Conservation (phyloP, 2,329 filamentous ascomycete species). For the Neocucurbitaria cava region DNA sequence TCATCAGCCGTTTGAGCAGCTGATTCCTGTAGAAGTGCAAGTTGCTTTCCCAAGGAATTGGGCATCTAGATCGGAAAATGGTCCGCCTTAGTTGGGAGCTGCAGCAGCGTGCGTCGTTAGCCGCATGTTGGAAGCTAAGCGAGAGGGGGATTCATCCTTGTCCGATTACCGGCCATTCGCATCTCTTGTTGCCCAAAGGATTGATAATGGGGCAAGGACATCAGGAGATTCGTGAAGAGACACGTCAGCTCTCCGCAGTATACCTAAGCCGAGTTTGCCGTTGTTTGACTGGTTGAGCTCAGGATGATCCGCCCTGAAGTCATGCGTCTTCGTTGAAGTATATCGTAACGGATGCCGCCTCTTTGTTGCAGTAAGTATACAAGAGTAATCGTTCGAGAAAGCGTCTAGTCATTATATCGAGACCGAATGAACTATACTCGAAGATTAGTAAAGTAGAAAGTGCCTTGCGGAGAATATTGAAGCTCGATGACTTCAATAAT, state of each 20-base stretch:
- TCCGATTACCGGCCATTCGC: slow-evolving; percentile 25
- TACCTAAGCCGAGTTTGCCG: neutral
- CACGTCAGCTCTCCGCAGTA: neutral
- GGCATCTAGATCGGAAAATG: slow-evolving; percentile 30
- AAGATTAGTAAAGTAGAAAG: too few species aligned
- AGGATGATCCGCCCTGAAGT: neutral
- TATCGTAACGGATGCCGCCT: neutral
- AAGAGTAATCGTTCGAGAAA: too few species aligned
- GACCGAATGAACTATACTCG: too few species aligned
- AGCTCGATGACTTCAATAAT: neutral
- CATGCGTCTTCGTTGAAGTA: neutral
- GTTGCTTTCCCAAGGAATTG: slow-evolving; percentile 13
- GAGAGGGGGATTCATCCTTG: slow-evolving; percentile 27
- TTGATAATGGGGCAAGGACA: neutral
- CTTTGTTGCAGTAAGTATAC: neutral
- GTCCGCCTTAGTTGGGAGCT: slow-evolving; percentile 29
- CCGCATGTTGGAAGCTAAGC: slow-evolving; percentile 30
- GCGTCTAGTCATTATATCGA: too few species aligned
- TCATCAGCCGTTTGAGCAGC: neutral
- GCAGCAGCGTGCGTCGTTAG: slow-evolving; percentile 39
- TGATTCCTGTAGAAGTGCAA: neutral
- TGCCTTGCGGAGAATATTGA: too few species aligned
- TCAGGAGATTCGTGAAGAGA: neutral
- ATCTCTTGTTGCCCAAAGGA: neutral
- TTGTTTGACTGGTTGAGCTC: neutral